Conservation (phyloP, 768 basidiomycete species). For the Lentinula sp. region DNA sequence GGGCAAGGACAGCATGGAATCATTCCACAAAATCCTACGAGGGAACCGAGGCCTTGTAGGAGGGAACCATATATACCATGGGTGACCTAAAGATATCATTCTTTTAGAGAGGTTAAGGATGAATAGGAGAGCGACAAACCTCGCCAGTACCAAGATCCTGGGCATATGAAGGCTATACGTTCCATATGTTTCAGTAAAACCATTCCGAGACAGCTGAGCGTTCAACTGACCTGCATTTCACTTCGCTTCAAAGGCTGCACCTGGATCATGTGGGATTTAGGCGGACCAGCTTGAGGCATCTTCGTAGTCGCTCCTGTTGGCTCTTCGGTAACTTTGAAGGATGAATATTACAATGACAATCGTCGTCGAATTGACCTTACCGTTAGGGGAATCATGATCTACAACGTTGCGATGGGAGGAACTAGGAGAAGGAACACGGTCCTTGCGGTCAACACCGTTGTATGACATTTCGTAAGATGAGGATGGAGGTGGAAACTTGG, state of each 20-base stretch:
- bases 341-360: no score
- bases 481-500: background rate
- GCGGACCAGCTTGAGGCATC: conserved; percentile 8
- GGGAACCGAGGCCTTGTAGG: conserved; percentile 61
- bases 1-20: conserved; percentile 81
- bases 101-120: background rate
- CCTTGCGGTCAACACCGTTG: conserved; percentile 43
- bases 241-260: conserved; percentile 82
- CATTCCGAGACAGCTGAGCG: background rate
- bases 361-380: conserved; percentile 27
- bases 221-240: conserved; percentile 73
- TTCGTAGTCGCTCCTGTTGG: conserved; percentile 27
- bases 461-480: conserved; percentile 1
- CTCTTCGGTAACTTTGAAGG: conserved; percentile 59
- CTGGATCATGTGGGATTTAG: conserved; percentile 47
- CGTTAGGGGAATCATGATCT: conserved; percentile 62
- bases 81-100: conserved; percentile 39
- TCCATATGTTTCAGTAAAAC: background rate
- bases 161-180: conserved; percentile 75
- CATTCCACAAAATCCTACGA: conserved; percentile 66
- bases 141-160: conserved; percentile 77
- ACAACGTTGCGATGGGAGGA: conserved; percentile 55
- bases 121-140: conserved; percentile 20
- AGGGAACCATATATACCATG: conserved; percentile 86
- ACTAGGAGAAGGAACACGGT: conserved; percentile 40